These are phyloP conservation scores for Acacia crassicarpa DNA, from an alignment of 306 rosid genomes.

Conservation along the genomic window DNA sequence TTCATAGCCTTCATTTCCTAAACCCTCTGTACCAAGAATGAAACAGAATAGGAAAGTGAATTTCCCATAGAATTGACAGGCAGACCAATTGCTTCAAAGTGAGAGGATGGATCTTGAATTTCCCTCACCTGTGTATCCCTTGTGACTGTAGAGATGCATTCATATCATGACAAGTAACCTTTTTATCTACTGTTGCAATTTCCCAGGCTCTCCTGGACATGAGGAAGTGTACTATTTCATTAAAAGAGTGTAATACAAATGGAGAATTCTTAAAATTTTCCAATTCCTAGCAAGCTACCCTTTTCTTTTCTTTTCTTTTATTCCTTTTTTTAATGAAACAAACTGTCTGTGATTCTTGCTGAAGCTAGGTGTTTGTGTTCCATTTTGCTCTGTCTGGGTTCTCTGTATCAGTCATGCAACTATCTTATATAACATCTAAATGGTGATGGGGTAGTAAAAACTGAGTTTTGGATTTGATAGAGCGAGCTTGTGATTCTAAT, in stretches of 20 bases:
- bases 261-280: neutral
- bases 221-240: neutral
- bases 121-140: neutral
- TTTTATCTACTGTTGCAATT: neutral
- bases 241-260: neutral
- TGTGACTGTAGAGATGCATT: neutral
- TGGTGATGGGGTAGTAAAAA: neutral
- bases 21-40: neutral
- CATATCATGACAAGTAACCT: neutral
- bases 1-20: neutral
- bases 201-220: neutral
- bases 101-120: neutral
- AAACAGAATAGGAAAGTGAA: neutral
- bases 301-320: neutral
- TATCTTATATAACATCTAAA: slow-evolving; percentile 1
- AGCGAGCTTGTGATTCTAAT: neutral
- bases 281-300: neutral
- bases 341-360: neutral
- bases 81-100: neutral
- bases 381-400: neutral
- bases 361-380: slow-evolving; percentile 9
- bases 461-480: neutral
- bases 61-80: neutral
- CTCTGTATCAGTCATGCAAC: neutral
- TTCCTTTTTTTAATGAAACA: too few species aligned